Base-by-base conservation (phyloP, 2,329 filamentous ascomycete genomes). In the Trematosphaeria pertusa region DNA sequence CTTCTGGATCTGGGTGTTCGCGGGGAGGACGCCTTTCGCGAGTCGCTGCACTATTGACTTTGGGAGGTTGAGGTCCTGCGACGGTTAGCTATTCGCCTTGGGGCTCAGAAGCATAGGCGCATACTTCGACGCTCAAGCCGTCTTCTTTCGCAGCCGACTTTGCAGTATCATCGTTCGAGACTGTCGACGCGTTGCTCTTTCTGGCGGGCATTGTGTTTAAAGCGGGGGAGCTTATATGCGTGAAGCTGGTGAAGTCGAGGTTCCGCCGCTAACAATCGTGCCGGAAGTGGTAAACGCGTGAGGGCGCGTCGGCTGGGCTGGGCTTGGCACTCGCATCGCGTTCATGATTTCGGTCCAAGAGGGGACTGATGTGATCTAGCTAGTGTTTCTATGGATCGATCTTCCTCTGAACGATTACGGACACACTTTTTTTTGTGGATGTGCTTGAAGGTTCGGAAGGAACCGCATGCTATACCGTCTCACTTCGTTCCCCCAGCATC, bases 1-100 rank as follows among this genome's bases (percentile, higher is more conserved):
- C 64, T 86, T 89, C 69, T 93, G 88, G 37, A 93, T 89, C 72
- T 91, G 87, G 4, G 89, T 92, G 67, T 91, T 91, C 5, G 88
- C 80, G 1, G 89, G 89, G 4, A 94, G 76, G 5, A 90, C 88
- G 31, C 88, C 87, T 74, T 93, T 93, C 31, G 88, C 87, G 24
- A 94, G 79, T 43, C 89, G 81, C 42, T 87, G 88, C 56, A 93
- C 86, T 73, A 93, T 91, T 5, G 88, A 91, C 65, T 89, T 91
- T 22, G 89, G 89, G 11, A 94, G 79, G 51, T 80, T 86, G 46
- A 92, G 81, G 65, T 93, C 89, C 60, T 69, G 42, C 10, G 22
- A 36, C 20, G 36, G 42, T 56, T 19, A 48, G 50, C 26, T 39
- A 24, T 17, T 26, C 36, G 36, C 35, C 19, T 28, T 9, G n/a